Conservation (phyloP, 345 rosid genomes). For the Citrus inodora region DNA sequence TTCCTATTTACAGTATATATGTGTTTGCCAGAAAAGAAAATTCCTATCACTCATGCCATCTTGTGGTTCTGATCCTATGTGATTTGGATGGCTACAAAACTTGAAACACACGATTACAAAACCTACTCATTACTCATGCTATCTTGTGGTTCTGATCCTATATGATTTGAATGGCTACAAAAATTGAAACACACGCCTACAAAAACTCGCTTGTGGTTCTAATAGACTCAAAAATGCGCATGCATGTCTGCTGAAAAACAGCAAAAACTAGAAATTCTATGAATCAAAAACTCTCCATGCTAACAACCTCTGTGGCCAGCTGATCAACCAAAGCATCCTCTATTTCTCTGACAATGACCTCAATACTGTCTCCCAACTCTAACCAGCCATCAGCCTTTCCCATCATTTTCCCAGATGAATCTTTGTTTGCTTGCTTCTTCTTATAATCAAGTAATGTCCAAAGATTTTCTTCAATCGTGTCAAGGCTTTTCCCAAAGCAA, state of each 20-base stretch:
- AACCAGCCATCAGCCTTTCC: slow-evolving; percentile 57
- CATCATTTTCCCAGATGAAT: slow-evolving; percentile 29
- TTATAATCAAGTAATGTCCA: slow-evolving; percentile 41
- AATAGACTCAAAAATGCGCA: not conserved
- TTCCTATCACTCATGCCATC: not conserved
- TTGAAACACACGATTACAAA: not conserved
- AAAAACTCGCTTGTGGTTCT: not conserved
- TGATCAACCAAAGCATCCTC: slow-evolving; percentile 68
- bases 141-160: slow-evolving; percentile 7
- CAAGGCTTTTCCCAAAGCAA: slow-evolving; percentile 15
- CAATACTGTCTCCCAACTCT: slow-evolving; percentile 53
- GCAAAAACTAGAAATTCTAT: slow-evolving; percentile 7
- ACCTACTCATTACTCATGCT: not conserved
- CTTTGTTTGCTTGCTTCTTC: slow-evolving; percentile 41
- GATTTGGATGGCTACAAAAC: not conserved
- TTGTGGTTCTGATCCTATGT: slow-evolving; percentile 5
- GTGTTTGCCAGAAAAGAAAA: not conserved
- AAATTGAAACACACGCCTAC: not conserved
- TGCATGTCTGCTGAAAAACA: slow-evolving; percentile 1
- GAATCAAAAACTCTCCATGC: slow-evolving; percentile 30
- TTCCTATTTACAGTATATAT: slow-evolving; percentile 2
- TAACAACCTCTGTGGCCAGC: slow-evolving; percentile 52
- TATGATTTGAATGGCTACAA: not conserved
- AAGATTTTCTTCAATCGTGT: slow-evolving; percentile 46
- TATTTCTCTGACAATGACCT: slow-evolving; percentile 55